These are phyloP conservation scores for Alternaria dauci DNA, from an alignment of 2,329 filamentous ascomycete species.

Conservation along the genomic window DNA sequence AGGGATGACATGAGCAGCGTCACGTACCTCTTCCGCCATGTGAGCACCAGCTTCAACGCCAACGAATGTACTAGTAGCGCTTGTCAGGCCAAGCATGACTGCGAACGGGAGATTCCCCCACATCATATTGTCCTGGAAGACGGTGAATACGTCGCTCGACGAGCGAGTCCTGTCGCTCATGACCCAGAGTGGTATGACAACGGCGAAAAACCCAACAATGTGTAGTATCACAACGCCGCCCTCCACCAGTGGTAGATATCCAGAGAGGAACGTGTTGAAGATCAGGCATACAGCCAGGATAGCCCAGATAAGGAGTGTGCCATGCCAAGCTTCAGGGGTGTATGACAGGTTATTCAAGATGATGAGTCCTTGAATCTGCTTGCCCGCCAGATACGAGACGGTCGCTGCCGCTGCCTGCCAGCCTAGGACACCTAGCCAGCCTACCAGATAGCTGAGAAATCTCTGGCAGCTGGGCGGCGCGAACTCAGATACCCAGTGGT, in stretches of 20 bases:
- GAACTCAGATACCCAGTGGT: constrained; percentile 28
- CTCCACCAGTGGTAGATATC: constrained; percentile 40
- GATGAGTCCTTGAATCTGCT: constrained; percentile 50
- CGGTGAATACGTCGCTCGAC: constrained; percentile 52
- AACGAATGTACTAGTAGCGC: constrained; percentile 50
- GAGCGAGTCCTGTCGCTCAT: constrained; percentile 45
- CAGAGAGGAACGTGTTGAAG: constrained; percentile 55
- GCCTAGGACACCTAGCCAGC: constrained; percentile 57
- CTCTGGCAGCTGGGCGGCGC: constrained; percentile 50
- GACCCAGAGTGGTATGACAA: constrained; percentile 51
- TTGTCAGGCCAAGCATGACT: constrained; percentile 46
- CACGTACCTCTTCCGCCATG: constrained; percentile 43
- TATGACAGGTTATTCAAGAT: constrained; percentile 53
- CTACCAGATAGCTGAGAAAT: constrained; percentile 51
- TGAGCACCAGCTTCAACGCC: constrained; percentile 49
- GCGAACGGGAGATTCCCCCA: constrained; percentile 5
- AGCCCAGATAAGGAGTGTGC: constrained; percentile 58
- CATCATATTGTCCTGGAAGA: constrained; percentile 54
- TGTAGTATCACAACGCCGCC: constrained; percentile 53
- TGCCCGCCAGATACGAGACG: constrained; percentile 54
- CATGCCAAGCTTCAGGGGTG: constrained; percentile 53
- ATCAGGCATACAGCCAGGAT: constrained; percentile 44
- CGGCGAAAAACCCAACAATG: constrained; percentile 59
- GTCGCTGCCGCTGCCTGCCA: constrained; percentile 58
- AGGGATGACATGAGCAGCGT: constrained; percentile 40